A percentile compares a stretch with the other conserved stretches of the same genome.
Evolutionary conservation across 345 rosid species (phyloP).

Genomic region (Isatis tinctoria): DNA sequence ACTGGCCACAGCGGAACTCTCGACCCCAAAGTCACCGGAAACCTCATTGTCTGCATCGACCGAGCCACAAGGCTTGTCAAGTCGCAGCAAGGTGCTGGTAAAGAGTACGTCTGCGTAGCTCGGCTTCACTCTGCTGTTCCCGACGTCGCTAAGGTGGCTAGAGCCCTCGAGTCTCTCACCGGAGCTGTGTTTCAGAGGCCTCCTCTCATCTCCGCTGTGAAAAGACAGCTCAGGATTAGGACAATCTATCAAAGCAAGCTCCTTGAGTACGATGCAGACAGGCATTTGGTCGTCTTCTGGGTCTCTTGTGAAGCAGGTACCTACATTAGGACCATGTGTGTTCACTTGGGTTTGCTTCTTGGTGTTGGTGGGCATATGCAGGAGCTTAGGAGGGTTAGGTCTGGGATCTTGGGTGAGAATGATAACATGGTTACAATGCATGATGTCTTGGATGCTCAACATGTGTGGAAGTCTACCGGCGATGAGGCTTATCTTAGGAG

Average conservation of each 20-base stretch:
- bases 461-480: not conserved
- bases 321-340: constrained; percentile 91
- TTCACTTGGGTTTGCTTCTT: constrained; percentile 81
- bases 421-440: constrained; percentile 99
- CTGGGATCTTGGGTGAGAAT: constrained; percentile 86
- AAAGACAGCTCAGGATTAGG: constrained; percentile 91
- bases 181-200: constrained; percentile 96
- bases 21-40: constrained; percentile 95
- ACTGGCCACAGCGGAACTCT: constrained; percentile 96
- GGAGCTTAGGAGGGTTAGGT: constrained; percentile 89
- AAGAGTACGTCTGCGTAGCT: constrained; percentile 95
- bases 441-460: constrained; percentile 94
- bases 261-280: constrained; percentile 74
- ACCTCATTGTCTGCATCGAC: constrained; percentile 86
- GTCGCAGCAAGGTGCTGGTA: constrained; percentile 97
- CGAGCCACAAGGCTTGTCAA: constrained; percentile 94
- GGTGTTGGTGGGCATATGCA: constrained; percentile 99
- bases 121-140: constrained; percentile 81
- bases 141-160: constrained; percentile 77
- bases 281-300: constrained; percentile 94
- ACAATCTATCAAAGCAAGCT: constrained; percentile 86
- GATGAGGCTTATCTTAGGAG: constrained; percentile 80
- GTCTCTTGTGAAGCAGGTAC: constrained; percentile 96
- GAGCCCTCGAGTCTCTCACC: constrained; percentile 84
- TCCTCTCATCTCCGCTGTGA: constrained; percentile 88